phyloP scores from a whole-genome alignment of 805 yeast genomes.

The Candida sphagnicola region DNA sequence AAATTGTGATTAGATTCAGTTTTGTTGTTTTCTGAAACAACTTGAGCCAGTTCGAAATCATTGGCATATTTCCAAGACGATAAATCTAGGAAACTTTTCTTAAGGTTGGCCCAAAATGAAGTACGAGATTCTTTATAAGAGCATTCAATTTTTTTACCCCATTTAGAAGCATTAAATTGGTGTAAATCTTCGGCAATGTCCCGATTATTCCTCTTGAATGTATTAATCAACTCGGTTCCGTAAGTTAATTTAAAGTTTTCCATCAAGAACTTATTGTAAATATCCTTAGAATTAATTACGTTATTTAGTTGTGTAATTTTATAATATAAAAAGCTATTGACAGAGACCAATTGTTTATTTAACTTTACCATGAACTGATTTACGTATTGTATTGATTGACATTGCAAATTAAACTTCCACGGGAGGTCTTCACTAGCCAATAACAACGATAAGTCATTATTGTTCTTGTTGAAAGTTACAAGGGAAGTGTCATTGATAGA shows the following conservation, averaged over 20 bases:
- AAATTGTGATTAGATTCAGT: no score
- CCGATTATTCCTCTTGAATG: slow-evolving; percentile 19
- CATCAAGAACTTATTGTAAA: slow-evolving; percentile 26
- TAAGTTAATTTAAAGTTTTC: slow-evolving; percentile 32
- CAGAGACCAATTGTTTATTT: slow-evolving; percentile 18
- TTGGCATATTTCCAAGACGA: slow-evolving; percentile 8
- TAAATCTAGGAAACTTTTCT: not conserved
- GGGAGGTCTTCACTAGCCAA: slow-evolving; percentile 9
- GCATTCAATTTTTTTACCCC: slow-evolving; percentile 7
- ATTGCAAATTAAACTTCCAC: slow-evolving; percentile 19
- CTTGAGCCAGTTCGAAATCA: not conserved
- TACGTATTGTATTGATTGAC: slow-evolving; percentile 6
- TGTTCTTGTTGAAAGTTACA: not conserved
- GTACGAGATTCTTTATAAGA: not conserved
- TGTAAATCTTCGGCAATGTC: slow-evolving; percentile 7
- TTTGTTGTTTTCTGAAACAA: no score
- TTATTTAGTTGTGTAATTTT: slow-evolving; percentile 17
- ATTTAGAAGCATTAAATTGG: slow-evolving; percentile 7
- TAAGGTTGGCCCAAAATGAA: not conserved
- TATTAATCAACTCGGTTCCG: slow-evolving; percentile 29
- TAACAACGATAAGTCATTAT: not conserved
- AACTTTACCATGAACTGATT: slow-evolving; percentile 16
- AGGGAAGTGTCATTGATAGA: not conserved
- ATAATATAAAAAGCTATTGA: slow-evolving; percentile 15
- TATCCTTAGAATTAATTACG: slow-evolving; percentile 23